Evolutionary conservation across 768 basidiomycete species (phyloP).

Genomic region (Steccherinum ochraceum): DNA sequence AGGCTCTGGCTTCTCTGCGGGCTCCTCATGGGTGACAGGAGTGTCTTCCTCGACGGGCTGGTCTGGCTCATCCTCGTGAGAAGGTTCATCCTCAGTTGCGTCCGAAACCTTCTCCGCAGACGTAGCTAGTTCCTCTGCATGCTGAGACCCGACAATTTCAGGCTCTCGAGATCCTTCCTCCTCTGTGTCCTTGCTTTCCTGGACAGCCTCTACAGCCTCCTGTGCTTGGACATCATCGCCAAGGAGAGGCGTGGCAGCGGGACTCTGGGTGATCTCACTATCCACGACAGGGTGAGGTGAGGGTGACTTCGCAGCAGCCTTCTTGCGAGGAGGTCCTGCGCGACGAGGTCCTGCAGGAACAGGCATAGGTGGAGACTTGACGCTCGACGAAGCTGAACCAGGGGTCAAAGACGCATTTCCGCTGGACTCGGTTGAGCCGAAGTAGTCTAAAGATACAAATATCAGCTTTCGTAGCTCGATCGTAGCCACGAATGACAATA

Average conservation of each 20-base stretch:
- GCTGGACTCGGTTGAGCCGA: constrained; percentile 9
- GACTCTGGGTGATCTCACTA: constrained; percentile 19
- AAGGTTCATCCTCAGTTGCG: not conserved
- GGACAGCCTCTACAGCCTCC: constrained; percentile 3
- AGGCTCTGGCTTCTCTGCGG: not conserved
- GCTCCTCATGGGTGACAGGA: too few species aligned
- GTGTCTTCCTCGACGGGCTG: constrained; percentile 1
- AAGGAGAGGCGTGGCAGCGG: constrained; percentile 10
- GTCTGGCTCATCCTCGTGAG: not conserved
- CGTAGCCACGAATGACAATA: not conserved
- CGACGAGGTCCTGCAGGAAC: constrained; percentile 69
- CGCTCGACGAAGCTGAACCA: constrained; percentile 3
- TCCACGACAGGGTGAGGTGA: constrained; percentile 22
- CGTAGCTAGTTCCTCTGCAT: constrained; percentile 3
- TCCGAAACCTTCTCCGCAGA: not conserved
- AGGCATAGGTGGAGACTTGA: constrained; percentile 59
- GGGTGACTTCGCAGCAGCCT: constrained; percentile 44
- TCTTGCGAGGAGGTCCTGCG: constrained; percentile 69
- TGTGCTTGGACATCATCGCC: constrained; percentile 5
- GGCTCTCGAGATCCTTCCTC: constrained; percentile 11
- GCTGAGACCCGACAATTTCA: constrained; percentile 7
- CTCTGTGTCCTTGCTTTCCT: constrained; percentile 7
- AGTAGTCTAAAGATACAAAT: constrained; percentile 15
- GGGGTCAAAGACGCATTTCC: not conserved
- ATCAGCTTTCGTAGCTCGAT: not conserved